Conservation (phyloP, 2,329 filamentous ascomycete genomes). For the Cladosporium sp. region DNA sequence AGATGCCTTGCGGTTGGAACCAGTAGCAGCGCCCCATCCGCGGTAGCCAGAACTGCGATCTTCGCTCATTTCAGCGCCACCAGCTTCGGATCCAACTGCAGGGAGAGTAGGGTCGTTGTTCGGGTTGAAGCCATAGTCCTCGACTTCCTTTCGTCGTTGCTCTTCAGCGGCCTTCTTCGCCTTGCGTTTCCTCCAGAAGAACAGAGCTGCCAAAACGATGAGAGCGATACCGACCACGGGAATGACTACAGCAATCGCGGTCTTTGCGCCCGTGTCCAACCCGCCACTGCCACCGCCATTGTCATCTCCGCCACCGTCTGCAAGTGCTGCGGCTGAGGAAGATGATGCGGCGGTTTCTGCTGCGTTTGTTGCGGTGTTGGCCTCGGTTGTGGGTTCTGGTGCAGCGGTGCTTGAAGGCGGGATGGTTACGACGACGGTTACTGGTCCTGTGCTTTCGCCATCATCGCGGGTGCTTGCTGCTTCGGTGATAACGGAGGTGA, state of each 20-base stretch:
- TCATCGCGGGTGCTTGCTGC: conserved; percentile 7
- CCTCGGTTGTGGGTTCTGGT: conserved; percentile 13
- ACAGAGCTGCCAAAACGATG: conserved; percentile 69
- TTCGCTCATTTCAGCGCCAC: conserved; percentile 66
- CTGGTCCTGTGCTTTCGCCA: conserved; percentile 13
- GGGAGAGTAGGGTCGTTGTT: conserved; percentile 84
- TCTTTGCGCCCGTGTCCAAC: conserved; percentile 62
- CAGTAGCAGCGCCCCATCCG: conserved; percentile 81
- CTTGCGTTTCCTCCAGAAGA: conserved; percentile 85
- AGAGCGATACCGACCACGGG: conserved; percentile 84
- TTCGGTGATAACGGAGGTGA: conserved; percentile 23
- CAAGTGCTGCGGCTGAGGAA: conserved; percentile 17
- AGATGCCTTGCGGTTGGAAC: conserved; percentile 68
- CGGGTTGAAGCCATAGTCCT: conserved; percentile 97
- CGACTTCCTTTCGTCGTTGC: conserved; percentile 87
- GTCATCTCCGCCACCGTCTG: conserved; percentile 13
- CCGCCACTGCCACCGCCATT: conserved; percentile 34
- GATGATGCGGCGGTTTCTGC: conserved; percentile 16
- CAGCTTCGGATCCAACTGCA: conserved; percentile 48
- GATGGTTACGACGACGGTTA: conserved; percentile 23
- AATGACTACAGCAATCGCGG: conserved; percentile 89
- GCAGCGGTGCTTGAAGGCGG: conserved; percentile 8
- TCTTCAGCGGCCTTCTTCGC: conserved; percentile 80
- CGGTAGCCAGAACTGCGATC: conserved; percentile 76
- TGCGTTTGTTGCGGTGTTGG: conserved; percentile 1